Conservation (phyloP, 2,329 filamentous ascomycete genomes). For the Clonostachys solani region DNA sequence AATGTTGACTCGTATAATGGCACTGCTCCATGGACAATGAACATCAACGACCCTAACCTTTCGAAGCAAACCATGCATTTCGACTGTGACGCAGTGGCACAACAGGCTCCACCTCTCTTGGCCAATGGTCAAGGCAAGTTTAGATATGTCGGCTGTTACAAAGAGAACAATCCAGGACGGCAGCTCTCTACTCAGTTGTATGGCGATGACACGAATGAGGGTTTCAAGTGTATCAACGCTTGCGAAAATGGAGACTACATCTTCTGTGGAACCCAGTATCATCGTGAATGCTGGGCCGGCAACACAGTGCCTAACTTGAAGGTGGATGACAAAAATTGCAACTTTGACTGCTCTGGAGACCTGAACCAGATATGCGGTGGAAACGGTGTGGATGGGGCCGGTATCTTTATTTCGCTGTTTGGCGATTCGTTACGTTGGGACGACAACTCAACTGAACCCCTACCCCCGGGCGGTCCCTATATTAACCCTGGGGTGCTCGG, state of each 20-base stretch:
- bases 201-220: slow-evolving; percentile 32
- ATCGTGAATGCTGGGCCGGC: slow-evolving; percentile 51
- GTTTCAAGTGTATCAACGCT: slow-evolving; percentile 35
- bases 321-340: slow-evolving; percentile 42
- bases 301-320: slow-evolving; percentile 35
- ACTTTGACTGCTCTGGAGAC: slow-evolving; percentile 44
- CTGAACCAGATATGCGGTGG: slow-evolving; percentile 49
- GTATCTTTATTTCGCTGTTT: slow-evolving; percentile 44
- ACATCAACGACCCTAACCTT: slow-evolving; percentile 47
- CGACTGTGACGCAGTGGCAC: slow-evolving; percentile 42
- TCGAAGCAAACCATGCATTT: slow-evolving; percentile 50
- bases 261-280: slow-evolving; percentile 46
- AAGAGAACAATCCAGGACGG: slow-evolving; percentile 50
- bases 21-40: slow-evolving; percentile 49
- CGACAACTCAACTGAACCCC: slow-evolving; percentile 15
- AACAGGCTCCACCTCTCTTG: slow-evolving; percentile 46
- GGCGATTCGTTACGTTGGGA: slow-evolving; percentile 23
- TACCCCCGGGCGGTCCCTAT: slow-evolving; percentile 12
- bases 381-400: slow-evolving; percentile 29
- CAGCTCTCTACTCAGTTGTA: slow-evolving; percentile 40
- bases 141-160: slow-evolving; percentile 49
- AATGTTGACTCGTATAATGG: slow-evolving; percentile 47
- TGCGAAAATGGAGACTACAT: slow-evolving; percentile 27
- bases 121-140: slow-evolving; percentile 39
- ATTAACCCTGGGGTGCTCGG: slow-evolving; percentile 31